phyloP scores from a whole-genome alignment of 768 basidiomycete genomes.

The Leccinum uliginosum region DNA sequence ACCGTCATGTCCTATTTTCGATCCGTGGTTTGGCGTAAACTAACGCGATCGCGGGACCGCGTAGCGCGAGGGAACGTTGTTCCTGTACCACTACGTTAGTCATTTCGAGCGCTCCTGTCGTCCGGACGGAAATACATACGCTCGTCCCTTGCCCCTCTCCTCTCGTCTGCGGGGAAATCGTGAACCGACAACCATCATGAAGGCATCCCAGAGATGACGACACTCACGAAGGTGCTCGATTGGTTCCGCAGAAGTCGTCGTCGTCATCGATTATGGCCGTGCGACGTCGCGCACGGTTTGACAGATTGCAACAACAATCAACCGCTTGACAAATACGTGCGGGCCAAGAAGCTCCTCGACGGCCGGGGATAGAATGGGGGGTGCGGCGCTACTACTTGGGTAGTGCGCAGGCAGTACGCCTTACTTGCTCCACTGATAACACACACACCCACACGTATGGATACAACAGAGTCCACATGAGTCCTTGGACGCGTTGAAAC shows the following conservation, averaged over 20 bases:
- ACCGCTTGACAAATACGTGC: not conserved
- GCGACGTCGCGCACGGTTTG: not conserved
- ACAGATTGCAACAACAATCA: not conserved
- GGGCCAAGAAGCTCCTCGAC: not conserved
- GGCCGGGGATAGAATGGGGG: not conserved
- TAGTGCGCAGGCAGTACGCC: not conserved
- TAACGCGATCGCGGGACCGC: not conserved
- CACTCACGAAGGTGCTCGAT: not conserved
- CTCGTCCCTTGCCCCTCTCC: not conserved
- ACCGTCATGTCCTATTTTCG: not conserved
- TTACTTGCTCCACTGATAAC: not conserved
- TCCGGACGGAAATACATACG: not conserved
- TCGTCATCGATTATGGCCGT: not conserved
- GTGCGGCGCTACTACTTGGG: not conserved
- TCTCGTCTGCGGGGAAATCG: not conserved
- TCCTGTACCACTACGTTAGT: not conserved
- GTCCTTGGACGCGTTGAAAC: not conserved
- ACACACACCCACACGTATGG: not conserved
- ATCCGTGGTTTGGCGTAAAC: not conserved
- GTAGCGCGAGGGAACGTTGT: not conserved
- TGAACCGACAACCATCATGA: not conserved
- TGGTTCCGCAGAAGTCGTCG: not conserved
- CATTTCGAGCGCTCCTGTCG: not conserved
- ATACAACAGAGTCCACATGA: not conserved
- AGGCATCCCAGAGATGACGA: not conserved